Base-by-base conservation (phyloP, 1,284 basidiomycete genomes). In the Ustilago esculenta region DNA sequence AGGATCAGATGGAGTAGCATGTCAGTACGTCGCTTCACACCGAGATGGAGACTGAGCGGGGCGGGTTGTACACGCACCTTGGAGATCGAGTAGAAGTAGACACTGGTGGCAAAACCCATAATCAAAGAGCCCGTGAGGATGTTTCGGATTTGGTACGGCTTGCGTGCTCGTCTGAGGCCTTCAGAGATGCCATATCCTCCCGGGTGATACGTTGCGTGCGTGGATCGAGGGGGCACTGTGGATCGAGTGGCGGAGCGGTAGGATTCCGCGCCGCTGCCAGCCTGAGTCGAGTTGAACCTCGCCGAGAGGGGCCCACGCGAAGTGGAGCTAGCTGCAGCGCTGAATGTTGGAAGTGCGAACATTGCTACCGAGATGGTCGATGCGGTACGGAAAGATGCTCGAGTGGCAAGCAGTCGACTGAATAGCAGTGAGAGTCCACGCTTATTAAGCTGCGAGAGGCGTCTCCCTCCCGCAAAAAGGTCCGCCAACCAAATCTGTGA, bases 61-160 rank as follows among this genome's bases (percentile, higher is more conserved):
- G 18, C 18, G n/a, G 32, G n/a, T 5, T n/a, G 10, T 17, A 14
- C 1, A 59, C 59, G 4, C 30, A 77, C 75, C 71, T 75, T 77
- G 20, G 65, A 71, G 81, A 98, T 94, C 14, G 93, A 94, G 83
- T 97, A 98, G 9, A 88, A 86, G 87, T 93, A 98, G 15, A 96
- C 89, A 40, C 89, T 88, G n/a, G 88, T 86, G 25, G 88, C 88
- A 81, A 97, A 95, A 2, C 86, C 86, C 37, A 88, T 85, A 55
- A 97, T 87, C 4, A 85, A 80, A 34, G 88, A 69, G 5, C 94
- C 94, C 0, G 91, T 92, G 41, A 95, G 53, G 14, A 89, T 86
- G 82, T 98, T 98, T 71, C 87, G 87, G 29, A 90, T 57, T 25
- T 87, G 86, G 84, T 90, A 98, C 9, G 92, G 94, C 72, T 87